Percentiles rank a stretch among this genome's conserved stretches.
These are phyloP conservation scores for Pseudogymnoascus sp. DNA, from an alignment of 2,329 filamentous ascomycete species.

Conservation along the genomic window DNA sequence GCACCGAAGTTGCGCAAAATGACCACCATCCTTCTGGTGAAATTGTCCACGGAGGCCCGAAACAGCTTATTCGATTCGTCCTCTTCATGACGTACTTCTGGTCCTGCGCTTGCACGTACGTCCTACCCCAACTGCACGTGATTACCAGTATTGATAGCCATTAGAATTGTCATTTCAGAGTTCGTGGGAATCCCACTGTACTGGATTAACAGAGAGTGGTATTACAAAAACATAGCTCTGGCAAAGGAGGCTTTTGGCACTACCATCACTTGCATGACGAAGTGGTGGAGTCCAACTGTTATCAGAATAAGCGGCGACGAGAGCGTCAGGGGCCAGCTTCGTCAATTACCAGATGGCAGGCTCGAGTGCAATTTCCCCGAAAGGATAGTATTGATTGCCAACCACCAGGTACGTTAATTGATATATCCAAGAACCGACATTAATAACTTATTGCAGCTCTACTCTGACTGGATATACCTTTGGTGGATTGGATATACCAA, in stretches of 20 bases:
- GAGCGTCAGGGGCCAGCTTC: slow-evolving; percentile 67
- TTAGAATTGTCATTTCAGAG: slow-evolving; percentile 61
- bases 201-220: slow-evolving; percentile 64
- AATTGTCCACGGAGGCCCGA: slow-evolving; percentile 24
- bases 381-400: slow-evolving; percentile 73
- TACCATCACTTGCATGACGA: slow-evolving; percentile 68
- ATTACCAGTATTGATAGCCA: slow-evolving; percentile 9
- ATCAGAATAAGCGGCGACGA: slow-evolving; percentile 78
- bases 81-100: slow-evolving; percentile 24
- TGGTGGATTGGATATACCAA: slow-evolving; percentile 91
- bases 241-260: slow-evolving; percentile 80
- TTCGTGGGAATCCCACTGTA: slow-evolving; percentile 70
- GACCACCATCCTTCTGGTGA: slow-evolving; percentile 26
- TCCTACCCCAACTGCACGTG: slow-evolving; percentile 6
- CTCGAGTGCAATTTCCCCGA: slow-evolving; percentile 75
- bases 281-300: slow-evolving; percentile 79
- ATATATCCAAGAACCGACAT: slow-evolving; percentile 16
- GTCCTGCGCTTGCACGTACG: slow-evolving; percentile 24
- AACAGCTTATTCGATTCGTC: slow-evolving; percentile 24
- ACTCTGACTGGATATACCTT: slow-evolving; percentile 86
- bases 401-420: slow-evolving; percentile 56
- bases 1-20: slow-evolving; percentile 14
- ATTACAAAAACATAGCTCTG: slow-evolving; percentile 78
- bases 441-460: slow-evolving; percentile 43
- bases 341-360: slow-evolving; percentile 58